Conservation (phyloP, 306 rosid species). For the Vigna radiata region DNA sequence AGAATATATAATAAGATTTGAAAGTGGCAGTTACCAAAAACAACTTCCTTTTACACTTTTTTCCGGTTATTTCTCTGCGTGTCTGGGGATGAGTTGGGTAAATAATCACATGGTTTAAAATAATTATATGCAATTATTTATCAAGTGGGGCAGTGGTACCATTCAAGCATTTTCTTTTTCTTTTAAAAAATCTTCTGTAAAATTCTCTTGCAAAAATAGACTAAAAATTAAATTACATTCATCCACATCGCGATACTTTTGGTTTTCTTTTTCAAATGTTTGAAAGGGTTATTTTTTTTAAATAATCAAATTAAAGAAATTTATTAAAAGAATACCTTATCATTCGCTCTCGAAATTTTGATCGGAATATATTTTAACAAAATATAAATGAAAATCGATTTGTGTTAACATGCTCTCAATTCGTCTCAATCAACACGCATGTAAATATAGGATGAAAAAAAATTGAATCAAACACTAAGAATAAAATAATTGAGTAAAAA, state of each 20-base stretch:
- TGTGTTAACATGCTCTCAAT: too few relatives aligned
- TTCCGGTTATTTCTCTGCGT: constrained; percentile 24
- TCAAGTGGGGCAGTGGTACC: neutral
- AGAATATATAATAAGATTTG: neutral
- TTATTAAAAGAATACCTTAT: neutral
- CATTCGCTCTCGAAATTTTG: too few relatives aligned
- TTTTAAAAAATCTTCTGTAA: neutral
- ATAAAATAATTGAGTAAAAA: too few relatives aligned
- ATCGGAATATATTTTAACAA: too few relatives aligned
- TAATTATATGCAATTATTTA: neutral
- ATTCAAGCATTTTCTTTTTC: neutral
- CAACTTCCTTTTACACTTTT: neutral
- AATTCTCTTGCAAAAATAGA: neutral
- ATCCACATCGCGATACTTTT: neutral
- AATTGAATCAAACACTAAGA: too few relatives aligned
- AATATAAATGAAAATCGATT: too few relatives aligned
- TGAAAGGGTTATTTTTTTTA: neutral
- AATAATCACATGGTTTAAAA: constrained; percentile 6
- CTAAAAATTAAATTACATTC: neutral
- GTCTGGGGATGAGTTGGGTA: constrained; percentile 2
- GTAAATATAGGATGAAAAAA: too few relatives aligned
- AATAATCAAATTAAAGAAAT: neutral
- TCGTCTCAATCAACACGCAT: too few relatives aligned
- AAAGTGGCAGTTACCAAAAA: neutral
- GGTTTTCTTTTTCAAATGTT: neutral